phyloP scores from a whole-genome alignment of 2,329 filamentous ascomycete species.

The Fusarium mundagurra region DNA sequence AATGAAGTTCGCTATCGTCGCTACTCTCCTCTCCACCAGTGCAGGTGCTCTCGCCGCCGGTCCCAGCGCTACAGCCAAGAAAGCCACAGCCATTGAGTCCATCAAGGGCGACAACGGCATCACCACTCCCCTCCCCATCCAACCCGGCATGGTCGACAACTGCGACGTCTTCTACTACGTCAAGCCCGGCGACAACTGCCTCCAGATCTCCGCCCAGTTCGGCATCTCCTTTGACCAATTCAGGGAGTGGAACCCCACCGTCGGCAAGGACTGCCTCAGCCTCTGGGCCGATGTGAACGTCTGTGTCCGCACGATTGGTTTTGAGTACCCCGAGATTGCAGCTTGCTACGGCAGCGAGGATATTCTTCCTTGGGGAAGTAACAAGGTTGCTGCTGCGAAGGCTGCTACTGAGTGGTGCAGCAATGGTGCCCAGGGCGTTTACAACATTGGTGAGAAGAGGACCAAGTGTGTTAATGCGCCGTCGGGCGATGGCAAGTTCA shows the following conservation, averaged over 20 bases:
- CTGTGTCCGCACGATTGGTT: slow-evolving; percentile 2
- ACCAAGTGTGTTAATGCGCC: slow-evolving; percentile 15
- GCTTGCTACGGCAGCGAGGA: background rate
- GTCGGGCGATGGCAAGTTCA: background rate
- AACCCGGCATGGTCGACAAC: slow-evolving; percentile 14
- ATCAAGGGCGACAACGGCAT: slow-evolving; percentile 5
- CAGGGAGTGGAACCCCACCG: slow-evolving; percentile 8
- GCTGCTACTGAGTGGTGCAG: slow-evolving; percentile 6
- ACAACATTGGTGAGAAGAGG: background rate
- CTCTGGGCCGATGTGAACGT: slow-evolving; percentile 19
- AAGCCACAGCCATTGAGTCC: slow-evolving; percentile 1
- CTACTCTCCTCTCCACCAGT: background rate
- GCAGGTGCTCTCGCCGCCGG: background rate
- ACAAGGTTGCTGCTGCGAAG: background rate
- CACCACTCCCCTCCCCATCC: slow-evolving; percentile 10
- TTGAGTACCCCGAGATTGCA: background rate
- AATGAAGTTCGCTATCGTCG: slow-evolving; percentile 10
- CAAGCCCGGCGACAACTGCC: background rate
- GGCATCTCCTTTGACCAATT: background rate
- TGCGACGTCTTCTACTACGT: slow-evolving; percentile 8
- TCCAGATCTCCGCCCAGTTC: background rate
- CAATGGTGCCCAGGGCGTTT: background rate
- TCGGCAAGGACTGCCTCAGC: background rate
- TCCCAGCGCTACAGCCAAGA: background rate
- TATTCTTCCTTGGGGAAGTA: slow-evolving; percentile 2